phyloP scores from a whole-genome alignment of 2,329 filamentous ascomycete genomes.

The Stagonosporopsis cucurbitacearum region DNA sequence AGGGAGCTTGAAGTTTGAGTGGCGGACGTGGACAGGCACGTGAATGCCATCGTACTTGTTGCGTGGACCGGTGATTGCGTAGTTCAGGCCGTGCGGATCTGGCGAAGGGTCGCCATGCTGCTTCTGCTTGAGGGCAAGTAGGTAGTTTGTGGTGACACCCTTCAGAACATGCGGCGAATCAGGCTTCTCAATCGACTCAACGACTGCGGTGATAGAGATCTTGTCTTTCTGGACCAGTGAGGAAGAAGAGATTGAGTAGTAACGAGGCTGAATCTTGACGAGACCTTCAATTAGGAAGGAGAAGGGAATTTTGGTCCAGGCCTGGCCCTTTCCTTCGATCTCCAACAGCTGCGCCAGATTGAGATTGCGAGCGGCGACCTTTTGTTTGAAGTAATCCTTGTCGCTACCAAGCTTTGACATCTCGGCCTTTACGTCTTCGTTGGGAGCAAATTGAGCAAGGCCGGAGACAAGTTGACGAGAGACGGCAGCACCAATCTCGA shows the following conservation, averaged over 20 bases:
- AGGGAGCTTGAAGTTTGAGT: slow-evolving; percentile 99
- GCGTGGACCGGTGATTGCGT: slow-evolving; percentile 84
- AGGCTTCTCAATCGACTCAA: slow-evolving; percentile 81
- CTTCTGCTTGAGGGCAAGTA: slow-evolving; percentile 93
- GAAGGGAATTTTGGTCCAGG: slow-evolving; percentile 87
- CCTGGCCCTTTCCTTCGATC: slow-evolving; percentile 72
- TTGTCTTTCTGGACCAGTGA: slow-evolving; percentile 92
- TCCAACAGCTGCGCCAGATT: slow-evolving; percentile 89
- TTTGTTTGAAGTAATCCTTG: slow-evolving; percentile 93
- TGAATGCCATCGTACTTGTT: slow-evolving; percentile 98
- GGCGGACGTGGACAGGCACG: slow-evolving; percentile 92
- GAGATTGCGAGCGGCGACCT: slow-evolving; percentile 79
- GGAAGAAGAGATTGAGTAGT: slow-evolving; percentile 99
- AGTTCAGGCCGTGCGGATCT: slow-evolving; percentile 82
- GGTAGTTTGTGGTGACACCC: slow-evolving; percentile 96
- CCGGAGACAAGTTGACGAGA: slow-evolving; percentile 94
- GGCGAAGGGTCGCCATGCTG: slow-evolving; percentile 87
- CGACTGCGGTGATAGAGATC: slow-evolving; percentile 93
- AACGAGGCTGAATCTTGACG: slow-evolving; percentile 93
- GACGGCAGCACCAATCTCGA: slow-evolving; percentile 94
- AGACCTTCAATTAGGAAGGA: slow-evolving; percentile 93
- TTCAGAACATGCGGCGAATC: slow-evolving; percentile 81
- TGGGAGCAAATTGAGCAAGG: slow-evolving; percentile 86
- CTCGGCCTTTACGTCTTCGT: slow-evolving; percentile 82
- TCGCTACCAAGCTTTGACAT: slow-evolving; percentile 88